These are phyloP conservation scores for Leccinum broughii DNA, from an alignment of 768 basidiomycete species.

Conservation along the genomic window DNA sequence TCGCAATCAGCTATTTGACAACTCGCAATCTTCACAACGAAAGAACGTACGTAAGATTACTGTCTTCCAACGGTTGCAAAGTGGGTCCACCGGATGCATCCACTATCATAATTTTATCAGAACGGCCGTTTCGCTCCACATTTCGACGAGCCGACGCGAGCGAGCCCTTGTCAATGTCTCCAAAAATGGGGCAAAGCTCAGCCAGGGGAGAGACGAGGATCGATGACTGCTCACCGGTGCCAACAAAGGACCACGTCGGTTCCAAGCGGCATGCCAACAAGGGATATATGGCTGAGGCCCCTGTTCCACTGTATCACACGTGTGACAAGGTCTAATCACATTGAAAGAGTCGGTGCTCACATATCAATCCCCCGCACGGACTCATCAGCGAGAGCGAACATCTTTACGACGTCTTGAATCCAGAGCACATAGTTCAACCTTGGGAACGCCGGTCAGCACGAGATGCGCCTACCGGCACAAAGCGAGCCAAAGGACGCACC, in stretches of 20 bases:
- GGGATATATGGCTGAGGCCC: constrained; percentile 88
- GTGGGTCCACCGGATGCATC: constrained; percentile 43
- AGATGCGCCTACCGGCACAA: not conserved
- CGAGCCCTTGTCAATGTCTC: constrained; percentile 75
- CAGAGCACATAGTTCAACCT: constrained; percentile 89
- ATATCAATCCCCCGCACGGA: constrained; percentile 66
- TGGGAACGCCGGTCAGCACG: not conserved
- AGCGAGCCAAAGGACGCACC: constrained; percentile 38
- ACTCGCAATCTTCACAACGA: not conserved
- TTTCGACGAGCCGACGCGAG: constrained; percentile 55
- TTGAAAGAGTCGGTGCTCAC: constrained; percentile 41
- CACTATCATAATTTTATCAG: constrained; percentile 50
- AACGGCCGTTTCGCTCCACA: constrained; percentile 55
- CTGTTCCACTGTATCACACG: constrained; percentile 67
- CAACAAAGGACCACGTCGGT: constrained; percentile 58
- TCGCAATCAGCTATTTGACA: not conserved
- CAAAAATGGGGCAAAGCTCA: constrained; percentile 1
- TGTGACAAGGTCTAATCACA: constrained; percentile 1
- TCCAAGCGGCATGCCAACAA: constrained; percentile 63
- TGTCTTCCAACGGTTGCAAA: constrained; percentile 34
- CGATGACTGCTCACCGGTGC: constrained; percentile 53
- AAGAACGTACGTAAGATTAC: constrained; percentile 7
- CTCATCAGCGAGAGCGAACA: constrained; percentile 16
- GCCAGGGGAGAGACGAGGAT: not conserved
- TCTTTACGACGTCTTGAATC: constrained; percentile 68